These are phyloP conservation scores for Cyclostephanos tholiformis DNA, from an alignment of 108 stramenopile genomes.

Conservation along the genomic window DNA sequence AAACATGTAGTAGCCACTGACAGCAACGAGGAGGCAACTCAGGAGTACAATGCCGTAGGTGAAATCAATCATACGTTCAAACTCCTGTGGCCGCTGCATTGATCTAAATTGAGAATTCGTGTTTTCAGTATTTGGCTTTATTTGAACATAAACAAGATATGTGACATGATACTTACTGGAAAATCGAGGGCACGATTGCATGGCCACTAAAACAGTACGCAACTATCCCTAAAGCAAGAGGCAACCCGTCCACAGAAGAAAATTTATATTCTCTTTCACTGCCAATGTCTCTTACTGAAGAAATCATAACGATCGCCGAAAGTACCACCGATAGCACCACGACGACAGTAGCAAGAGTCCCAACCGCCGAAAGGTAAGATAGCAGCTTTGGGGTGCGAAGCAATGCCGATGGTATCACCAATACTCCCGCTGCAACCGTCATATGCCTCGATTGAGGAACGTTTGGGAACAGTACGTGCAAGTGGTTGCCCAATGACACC, in stretches of 20 bases:
- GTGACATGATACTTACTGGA: constrained; percentile 33
- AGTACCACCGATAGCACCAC: constrained; percentile 65
- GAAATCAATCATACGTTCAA: constrained; percentile 67
- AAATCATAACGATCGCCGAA: constrained; percentile 64
- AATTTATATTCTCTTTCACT: constrained; percentile 42
- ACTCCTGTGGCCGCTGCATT: constrained; percentile 75
- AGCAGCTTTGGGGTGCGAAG: constrained; percentile 68
- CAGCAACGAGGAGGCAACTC: constrained; percentile 61
- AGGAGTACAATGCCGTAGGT: constrained; percentile 63
- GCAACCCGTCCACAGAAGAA: constrained; percentile 48
- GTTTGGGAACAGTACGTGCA: constrained; percentile 64
- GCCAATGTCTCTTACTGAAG: constrained; percentile 23
- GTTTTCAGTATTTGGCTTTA: not conserved
- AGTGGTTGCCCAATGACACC: constrained; percentile 75
- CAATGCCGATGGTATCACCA: constrained; percentile 65
- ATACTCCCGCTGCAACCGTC: constrained; percentile 55
- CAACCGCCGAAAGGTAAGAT: constrained; percentile 73
- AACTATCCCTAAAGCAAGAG: constrained; percentile 67
- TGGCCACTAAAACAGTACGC: constrained; percentile 83
- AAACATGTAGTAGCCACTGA: constrained; percentile 82
- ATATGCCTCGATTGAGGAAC: constrained; percentile 57
- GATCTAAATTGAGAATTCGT: constrained; percentile 28
- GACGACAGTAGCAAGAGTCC: constrained; percentile 71
- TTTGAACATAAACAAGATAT: not conserved
- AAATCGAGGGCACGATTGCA: constrained; percentile 82